phyloP scores from a whole-genome alignment of 192 early-diverging fungal species.

The Pilobolus umbonatus region DNA sequence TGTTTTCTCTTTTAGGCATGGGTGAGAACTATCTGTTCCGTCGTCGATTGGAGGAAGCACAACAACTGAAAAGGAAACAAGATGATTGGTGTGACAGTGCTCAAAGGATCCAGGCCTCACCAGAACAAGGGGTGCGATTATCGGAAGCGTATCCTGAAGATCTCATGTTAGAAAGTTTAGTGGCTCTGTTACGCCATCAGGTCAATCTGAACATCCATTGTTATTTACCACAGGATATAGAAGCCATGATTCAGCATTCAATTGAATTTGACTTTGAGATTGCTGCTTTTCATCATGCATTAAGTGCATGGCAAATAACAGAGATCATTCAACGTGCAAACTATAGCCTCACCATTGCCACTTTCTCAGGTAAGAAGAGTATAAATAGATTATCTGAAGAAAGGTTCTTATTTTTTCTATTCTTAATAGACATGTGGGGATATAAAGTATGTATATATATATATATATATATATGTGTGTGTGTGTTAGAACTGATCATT shows the following conservation, averaged over 20 bases:
- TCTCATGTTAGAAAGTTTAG: constrained; percentile 44
- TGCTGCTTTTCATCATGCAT: constrained; percentile 58
- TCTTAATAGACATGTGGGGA: constrained; percentile 37
- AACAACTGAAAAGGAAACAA: constrained; percentile 32
- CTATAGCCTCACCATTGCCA: constrained; percentile 50
- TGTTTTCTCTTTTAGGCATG: constrained; percentile 18
- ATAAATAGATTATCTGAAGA: neutral
- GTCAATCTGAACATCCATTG: constrained; percentile 55
- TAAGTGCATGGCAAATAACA: constrained; percentile 52
- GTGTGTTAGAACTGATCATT: neutral
- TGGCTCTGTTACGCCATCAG: constrained; percentile 52
- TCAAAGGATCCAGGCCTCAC: constrained; percentile 14
- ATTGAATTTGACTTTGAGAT: constrained; percentile 59
- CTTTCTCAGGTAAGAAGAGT: constrained; percentile 39
- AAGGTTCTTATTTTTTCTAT: neutral
- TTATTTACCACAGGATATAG: constrained; percentile 49
- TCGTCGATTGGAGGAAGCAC: constrained; percentile 39
- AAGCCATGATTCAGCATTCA: constrained; percentile 51
- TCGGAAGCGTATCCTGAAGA: constrained; percentile 43
- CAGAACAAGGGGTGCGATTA: constrained; percentile 12
- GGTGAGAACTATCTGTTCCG: constrained; percentile 41
- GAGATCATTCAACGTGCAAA: constrained; percentile 43
- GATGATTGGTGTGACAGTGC: constrained; percentile 56
- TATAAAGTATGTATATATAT: constrained; percentile 29
- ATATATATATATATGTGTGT: neutral